Base-by-base conservation (phyloP, 352 stramenopile species). In the Blastocystis sp. region DNA sequence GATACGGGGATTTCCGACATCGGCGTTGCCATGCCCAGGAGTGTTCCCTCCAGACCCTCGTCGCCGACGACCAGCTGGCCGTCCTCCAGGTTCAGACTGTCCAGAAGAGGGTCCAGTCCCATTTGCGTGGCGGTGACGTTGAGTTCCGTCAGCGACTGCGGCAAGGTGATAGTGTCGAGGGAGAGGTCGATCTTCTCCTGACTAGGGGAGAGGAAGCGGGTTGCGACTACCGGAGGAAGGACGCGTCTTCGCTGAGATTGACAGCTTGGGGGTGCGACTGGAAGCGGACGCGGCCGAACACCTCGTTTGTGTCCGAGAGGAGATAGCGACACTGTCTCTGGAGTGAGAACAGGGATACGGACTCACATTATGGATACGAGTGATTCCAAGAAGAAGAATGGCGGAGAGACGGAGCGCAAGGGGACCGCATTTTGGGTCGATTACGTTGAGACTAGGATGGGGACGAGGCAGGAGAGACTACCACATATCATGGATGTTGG, bases 401-500 rank as follows among this genome's bases (percentile, higher is more conserved):
- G 69, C 69, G 3, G 69, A 81, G 0, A 81, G 48, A 27, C 69
- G 46, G 34, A 81, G 69, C 1, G 69, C 69, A 6, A 81, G 49
- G 16, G 69, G 69, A 40, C 69, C 69, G 42, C 69, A 81, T 42
- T 81, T 81, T 42, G 69, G 69, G 21, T 81, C 44, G 32, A 81
- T 81, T 6, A 81, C 69, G 63, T 61, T 81, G 18, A 81, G 24
- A 65, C 69, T 81, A 81, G n/a, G 34, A 38, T 63, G 9, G 40
- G 42, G 46, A 40, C 16, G 11, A 16, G 8, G n/a, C n/a, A 8
- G 63, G 63, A 64, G 11, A 29, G 21, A 38, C 29, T 59, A 81
- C 69, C 69, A 81, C 69, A 81, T 81, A 42, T 81, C 69, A 7
- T 38, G 69, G 48, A 81, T 81, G 51, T 81, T 81, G 24, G 69